Percentiles rank a stretch among this genome's conserved stretches.
Evolutionary conservation across 345 rosid species (phyloP).

Genomic region (Laguncularia racemosa): DNA sequence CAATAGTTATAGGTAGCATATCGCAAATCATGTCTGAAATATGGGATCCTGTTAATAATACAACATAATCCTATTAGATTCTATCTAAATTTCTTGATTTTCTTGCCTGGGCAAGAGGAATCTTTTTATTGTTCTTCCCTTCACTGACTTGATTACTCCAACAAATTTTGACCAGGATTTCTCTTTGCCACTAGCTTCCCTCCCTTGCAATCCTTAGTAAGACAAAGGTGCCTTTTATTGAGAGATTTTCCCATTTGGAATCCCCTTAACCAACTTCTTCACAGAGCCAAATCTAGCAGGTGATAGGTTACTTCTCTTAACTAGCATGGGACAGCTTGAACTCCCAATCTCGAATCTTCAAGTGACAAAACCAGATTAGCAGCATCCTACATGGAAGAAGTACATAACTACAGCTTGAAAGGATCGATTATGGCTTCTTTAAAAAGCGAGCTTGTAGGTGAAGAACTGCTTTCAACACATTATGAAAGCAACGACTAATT

Average conservation of each 20-base stretch:
- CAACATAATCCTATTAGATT: neutral
- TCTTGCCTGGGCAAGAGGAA: constrained; percentile 45
- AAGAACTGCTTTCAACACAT: too few species aligned
- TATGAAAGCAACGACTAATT: too few species aligned
- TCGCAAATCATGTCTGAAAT: too few species aligned
- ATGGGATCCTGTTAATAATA: neutral
- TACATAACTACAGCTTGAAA: too few species aligned
- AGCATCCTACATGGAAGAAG: constrained; percentile 50
- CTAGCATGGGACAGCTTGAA: constrained; percentile 63
- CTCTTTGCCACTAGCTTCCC: constrained; percentile 50
- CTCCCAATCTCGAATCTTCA: constrained; percentile 75
- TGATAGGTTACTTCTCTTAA: constrained; percentile 51
- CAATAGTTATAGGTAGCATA: too few species aligned
- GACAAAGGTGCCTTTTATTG: constrained; percentile 33
- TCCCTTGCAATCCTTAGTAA: constrained; percentile 79
- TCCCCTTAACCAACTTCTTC: constrained; percentile 36
- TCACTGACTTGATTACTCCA: constrained; percentile 22
- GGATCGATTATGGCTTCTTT: too few species aligned
- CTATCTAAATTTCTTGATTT: constrained; percentile 34
- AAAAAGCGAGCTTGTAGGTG: too few species aligned
- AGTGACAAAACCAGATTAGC: constrained; percentile 46
- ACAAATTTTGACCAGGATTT: constrained; percentile 30
- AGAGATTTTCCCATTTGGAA: too few species aligned
- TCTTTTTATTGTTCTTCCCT: constrained; percentile 18
- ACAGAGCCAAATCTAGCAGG: constrained; percentile 25